Evolutionary conservation across 129 eudicot genomes (phyloP).

Genomic region (Solidago caesia): DNA sequence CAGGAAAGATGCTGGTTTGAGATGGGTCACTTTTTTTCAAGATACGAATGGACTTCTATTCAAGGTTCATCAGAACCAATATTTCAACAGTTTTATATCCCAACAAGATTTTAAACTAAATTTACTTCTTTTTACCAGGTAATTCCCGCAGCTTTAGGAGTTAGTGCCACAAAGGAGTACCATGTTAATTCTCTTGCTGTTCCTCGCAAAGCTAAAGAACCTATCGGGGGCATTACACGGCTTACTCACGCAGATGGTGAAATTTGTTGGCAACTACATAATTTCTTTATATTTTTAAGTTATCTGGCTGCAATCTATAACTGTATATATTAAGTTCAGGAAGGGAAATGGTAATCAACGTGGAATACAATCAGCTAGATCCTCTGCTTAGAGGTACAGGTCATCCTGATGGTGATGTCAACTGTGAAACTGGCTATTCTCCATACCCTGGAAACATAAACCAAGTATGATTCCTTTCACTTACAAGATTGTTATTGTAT

Average conservation of each 20-base stretch:
- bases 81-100: conserved; percentile 2
- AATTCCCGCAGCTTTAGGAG: conserved; percentile 95
- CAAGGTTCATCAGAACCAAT: conserved; percentile 51
- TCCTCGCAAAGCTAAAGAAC: conserved; percentile 98
- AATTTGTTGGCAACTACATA: background rate
- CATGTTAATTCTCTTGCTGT: conserved; percentile 98
- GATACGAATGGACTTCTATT: conserved; percentile 98
- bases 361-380: conserved; percentile 98
- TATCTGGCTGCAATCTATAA: background rate
- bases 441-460: conserved; percentile 98
- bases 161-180: conserved; percentile 74
- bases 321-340: conserved; percentile 41
- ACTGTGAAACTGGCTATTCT: conserved; percentile 89
- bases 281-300: background rate
- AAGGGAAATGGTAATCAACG: conserved; percentile 95
- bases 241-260: conserved; percentile 97
- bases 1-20: conserved; percentile 90
- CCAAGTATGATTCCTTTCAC: conserved; percentile 50
- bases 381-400: conserved; percentile 95
- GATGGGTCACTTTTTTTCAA: conserved; percentile 95
- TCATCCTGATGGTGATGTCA: conserved; percentile 89
- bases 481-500: background rate
- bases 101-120: conserved; percentile 8
- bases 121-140: conserved; percentile 51
- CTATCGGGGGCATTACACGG: conserved; percentile 95